Percentiles rank a stretch among this genome's conserved stretches.
These are phyloP conservation scores for Diplotaxis tenuifolia DNA, from an alignment of 345 rosid species.

Conservation along the genomic window DNA sequence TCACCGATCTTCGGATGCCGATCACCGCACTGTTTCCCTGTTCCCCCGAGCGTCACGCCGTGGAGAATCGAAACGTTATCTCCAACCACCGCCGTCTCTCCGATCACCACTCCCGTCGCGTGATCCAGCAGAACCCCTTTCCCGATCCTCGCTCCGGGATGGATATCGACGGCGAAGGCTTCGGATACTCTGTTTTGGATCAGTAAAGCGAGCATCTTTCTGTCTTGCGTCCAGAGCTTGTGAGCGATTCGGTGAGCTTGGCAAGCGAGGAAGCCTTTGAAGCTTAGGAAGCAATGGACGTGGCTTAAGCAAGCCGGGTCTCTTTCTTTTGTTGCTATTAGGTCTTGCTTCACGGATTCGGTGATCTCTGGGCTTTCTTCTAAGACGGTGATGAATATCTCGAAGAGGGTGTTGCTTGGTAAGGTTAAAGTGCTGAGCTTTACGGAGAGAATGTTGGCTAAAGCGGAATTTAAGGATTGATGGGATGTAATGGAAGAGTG, in stretches of 20 bases:
- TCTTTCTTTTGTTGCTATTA: conserved; percentile 64
- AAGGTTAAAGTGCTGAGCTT: conserved; percentile 62
- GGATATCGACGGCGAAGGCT: conserved; percentile 73
- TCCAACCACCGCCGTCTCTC: conserved; percentile 92
- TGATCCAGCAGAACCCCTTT: conserved; percentile 74
- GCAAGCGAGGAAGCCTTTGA: conserved; percentile 72
- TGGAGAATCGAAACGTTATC: conserved; percentile 85
- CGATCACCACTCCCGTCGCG: conserved; percentile 74
- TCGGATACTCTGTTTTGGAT: conserved; percentile 77
- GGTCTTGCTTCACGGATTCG: conserved; percentile 52
- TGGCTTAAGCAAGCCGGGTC: conserved; percentile 85
- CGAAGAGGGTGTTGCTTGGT: conserved; percentile 48
- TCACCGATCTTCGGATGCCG: conserved; percentile 91
- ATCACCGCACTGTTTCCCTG: conserved; percentile 78
- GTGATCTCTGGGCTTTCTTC: conserved; percentile 50
- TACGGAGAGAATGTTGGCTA: conserved; percentile 62
- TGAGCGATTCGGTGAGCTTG: conserved; percentile 83
- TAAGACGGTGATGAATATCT: conserved; percentile 52
- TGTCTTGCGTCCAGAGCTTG: conserved; percentile 60
- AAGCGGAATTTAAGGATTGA: conserved; percentile 51
- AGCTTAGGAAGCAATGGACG: conserved; percentile 68
- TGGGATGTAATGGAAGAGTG: conserved; percentile 59
- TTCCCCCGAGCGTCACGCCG: conserved; percentile 85
- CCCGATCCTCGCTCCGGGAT: conserved; percentile 84
- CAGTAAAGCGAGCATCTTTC: conserved; percentile 58